Evolutionary conservation across 2,329 filamentous ascomycete species (phyloP), one percentile per base, ranked within the genome.

Genomic region (Tetracladium maxilliforme): DNA sequence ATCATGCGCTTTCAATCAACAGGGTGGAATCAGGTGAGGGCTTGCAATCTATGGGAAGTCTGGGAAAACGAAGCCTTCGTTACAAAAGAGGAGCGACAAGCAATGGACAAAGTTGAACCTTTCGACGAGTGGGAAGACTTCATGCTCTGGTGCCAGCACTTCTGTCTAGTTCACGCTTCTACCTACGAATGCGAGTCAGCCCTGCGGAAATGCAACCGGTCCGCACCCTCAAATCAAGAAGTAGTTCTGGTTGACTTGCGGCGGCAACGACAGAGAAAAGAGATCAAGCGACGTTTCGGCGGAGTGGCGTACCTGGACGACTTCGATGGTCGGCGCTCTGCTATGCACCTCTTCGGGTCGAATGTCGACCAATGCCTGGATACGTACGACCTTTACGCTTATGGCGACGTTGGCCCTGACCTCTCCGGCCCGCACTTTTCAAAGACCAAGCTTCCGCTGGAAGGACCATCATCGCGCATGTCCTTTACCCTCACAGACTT

Each of bases 91-190:
- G 63, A 81, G 32, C 65, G 81, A 33, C 53, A 45, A 18, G 52
- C 52, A 8, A 51, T 94, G 10, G 76, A 93, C 37, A 43, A 53
- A 1, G 49, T 84, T 10, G 87, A 94, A 42, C 71, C 77, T 1
- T 94, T 95, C 43, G 87, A 95, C 46, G 86, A 94, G 49, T 93
- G 83, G 83, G 87, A 95, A 48, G 87, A 94, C 41, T 84, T 94
- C 43, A 73, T 78, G 3, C 56, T 93, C 1, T 93, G 92, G 46
- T 71, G 69, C 3, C 72, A 73, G 17, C 86, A 94, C 48, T 92
- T 93, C 48, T 79, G 86, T 37, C 52, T 94, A 21, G 58, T 92
- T 7, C 58, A 70, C 25, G 81, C 82, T 10, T 61, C 54, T 21
- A 69, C 51, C 27, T 38, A 33, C 15, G 33, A 26, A n/a, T n/a